Conservation (phyloP, 169 alveolate genomes). For the Plasmodium knowlesi region DNA sequence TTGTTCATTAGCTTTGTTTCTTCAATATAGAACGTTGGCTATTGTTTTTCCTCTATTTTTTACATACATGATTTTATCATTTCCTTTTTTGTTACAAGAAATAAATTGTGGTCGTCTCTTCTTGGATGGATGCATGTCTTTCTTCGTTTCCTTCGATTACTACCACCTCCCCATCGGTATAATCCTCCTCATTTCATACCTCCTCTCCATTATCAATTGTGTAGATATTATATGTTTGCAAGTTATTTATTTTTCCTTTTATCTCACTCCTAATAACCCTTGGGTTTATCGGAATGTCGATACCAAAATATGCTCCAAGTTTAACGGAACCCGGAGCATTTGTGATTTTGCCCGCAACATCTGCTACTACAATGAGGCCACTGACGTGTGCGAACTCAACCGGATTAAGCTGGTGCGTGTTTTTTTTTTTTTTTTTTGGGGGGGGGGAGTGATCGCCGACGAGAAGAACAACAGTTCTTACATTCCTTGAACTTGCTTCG, state of each 20-base stretch:
- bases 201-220: constrained; percentile 41
- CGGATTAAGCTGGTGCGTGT: constrained; percentile 29
- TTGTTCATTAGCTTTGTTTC: constrained; percentile 24
- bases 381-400: constrained; percentile 26
- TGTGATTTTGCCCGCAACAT: constrained; percentile 38
- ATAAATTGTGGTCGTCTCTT: constrained; percentile 54
- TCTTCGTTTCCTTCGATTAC: constrained; percentile 20
- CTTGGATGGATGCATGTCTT: constrained; percentile 59
- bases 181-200: constrained; percentile 27
- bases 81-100: constrained; percentile 60
- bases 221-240: constrained; percentile 36
- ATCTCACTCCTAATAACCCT: constrained; percentile 7
- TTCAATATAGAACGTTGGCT: constrained; percentile 40
- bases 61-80: constrained; percentile 14
- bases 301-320: constrained; percentile 45
- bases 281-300: constrained; percentile 57
- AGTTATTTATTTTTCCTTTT: constrained; percentile 9
- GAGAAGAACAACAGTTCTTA: background rate
- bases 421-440: no score
- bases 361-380: constrained; percentile 34
- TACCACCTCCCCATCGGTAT: constrained; percentile 42
- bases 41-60: constrained; percentile 48
- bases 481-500: background rate
- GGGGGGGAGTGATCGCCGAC: no score
- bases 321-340: constrained; percentile 44